phyloP scores from a whole-genome alignment of 257 asterid genomes.

The Linderniella brevidens region DNA sequence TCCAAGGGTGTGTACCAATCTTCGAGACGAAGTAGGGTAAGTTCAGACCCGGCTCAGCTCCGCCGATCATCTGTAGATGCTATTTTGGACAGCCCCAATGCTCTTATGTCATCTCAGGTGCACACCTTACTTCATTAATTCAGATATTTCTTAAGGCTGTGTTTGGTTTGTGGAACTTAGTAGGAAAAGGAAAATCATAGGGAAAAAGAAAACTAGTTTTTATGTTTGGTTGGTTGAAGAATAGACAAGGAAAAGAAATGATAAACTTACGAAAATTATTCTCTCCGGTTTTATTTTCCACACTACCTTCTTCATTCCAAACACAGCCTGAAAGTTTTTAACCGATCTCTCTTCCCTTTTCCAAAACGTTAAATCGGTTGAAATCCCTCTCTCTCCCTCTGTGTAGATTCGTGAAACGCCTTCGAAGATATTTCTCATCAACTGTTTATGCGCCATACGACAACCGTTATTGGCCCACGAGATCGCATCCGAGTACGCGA shows the following conservation, averaged over 20 bases:
- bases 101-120: slow-evolving; percentile 53
- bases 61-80: slow-evolving; percentile 88
- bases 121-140: background rate
- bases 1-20: slow-evolving; percentile 74
- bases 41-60: slow-evolving; percentile 51
- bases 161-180: too few relatives aligned
- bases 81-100: slow-evolving; percentile 41
- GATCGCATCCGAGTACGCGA: slow-evolving; percentile 61
- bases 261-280: too few relatives aligned
- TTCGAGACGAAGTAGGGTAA: slow-evolving; percentile 51
- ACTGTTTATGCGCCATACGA: slow-evolving; percentile 81
- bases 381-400: slow-evolving; percentile 4
- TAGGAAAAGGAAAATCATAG: too few relatives aligned
- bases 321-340: background rate
- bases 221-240: too few relatives aligned
- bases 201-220: too few relatives aligned
- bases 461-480: slow-evolving; percentile 66
- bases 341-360: background rate
- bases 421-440: slow-evolving; percentile 74
- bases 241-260: too few relatives aligned
- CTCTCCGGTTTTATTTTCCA: slow-evolving; percentile 2
- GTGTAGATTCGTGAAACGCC: slow-evolving; percentile 81
- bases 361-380: slow-evolving; percentile 2
- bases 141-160: too few relatives aligned
- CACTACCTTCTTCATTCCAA: too few relatives aligned